Evolutionary conservation across 2,329 filamentous ascomycete species (phyloP), one percentile per base, ranked within the genome.

Genomic region (Neophaeococcomyces mojaviensis): DNA sequence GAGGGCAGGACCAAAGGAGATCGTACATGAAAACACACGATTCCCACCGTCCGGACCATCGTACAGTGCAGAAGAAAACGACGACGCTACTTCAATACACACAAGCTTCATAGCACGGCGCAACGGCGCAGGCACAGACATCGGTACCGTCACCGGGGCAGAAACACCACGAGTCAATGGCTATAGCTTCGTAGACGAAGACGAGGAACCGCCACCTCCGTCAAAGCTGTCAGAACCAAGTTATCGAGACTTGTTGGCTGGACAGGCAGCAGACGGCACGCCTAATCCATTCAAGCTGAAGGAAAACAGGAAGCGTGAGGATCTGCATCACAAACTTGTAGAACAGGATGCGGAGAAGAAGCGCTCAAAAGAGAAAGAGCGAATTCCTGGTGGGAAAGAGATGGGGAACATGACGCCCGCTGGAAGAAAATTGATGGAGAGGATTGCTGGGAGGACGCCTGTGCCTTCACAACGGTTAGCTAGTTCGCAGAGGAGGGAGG

Each of bases 91-190:
- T 1, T 90, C 88, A 0, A 72, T 94, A 50, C 92, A 87, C 3
- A 54, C 55, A 12, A 51, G 53, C 24, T 55, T 57, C 47, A 53
- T 57, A 32, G 84, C 88, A 1, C 79, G 83, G 53, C 88, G 89
- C 56, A 89, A 89, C 7, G 78, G 73, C 6, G 77, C 82, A 19
- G 78, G 79, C 10, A 46, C 42, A 30, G 41, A 49, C 38, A 10
- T 43, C 10, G 47, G 33, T 28, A 78, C 78, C 4, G 70, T 65
- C 3, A 72, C 72, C 1, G 84, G 82, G 13, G 76, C 74, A 48
- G 88, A 94, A 64, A 97, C 90, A 0, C 92, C 90, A 0, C 77
- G 87, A 2, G 86, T 97, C 0, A 94, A 94, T 52, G 92, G 92
- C 1, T 98, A 96, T 63, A 79, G 88, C 0, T 97, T 95, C 65